Percentiles rank a stretch among this genome's conserved stretches.
These are phyloP conservation scores for Peribolospora kevripleyi DNA, from an alignment of 768 basidiomycete genomes.

Conservation along the genomic window DNA sequence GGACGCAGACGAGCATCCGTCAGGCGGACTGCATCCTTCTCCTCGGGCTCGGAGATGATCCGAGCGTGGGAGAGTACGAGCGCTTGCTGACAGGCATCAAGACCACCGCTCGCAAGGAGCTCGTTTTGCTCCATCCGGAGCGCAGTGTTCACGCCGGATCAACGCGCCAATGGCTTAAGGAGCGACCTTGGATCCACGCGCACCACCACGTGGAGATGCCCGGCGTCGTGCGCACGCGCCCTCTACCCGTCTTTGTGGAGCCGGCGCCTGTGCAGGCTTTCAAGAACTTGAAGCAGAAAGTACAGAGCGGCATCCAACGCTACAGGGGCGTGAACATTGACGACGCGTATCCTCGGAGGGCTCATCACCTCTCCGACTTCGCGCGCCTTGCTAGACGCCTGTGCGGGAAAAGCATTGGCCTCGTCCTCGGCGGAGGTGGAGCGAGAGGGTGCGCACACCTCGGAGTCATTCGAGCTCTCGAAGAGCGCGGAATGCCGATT, in stretches of 20 bases:
- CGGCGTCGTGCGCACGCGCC: conserved; percentile 34
- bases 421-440: conserved; percentile 93
- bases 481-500: conserved; percentile 76
- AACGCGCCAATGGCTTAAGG: conserved; percentile 89
- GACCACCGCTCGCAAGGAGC: conserved; percentile 92
- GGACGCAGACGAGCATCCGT: conserved; percentile 94
- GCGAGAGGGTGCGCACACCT: conserved; percentile 65
- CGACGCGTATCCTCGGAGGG: conserved; percentile 38
- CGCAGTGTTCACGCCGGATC: conserved; percentile 69
- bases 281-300: conserved; percentile 76
- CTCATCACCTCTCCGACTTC: conserved; percentile 73
- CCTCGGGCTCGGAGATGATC: conserved; percentile 73
- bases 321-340: conserved; percentile 18
- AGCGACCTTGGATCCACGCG: conserved; percentile 83
- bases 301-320: conserved; percentile 51
- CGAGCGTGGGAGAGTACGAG: conserved; percentile 73
- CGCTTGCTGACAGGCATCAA: conserved; percentile 79
- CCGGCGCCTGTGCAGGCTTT: conserved; percentile 33
- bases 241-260: conserved; percentile 26
- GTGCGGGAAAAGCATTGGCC: conserved; percentile 75
- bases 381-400: conserved; percentile 68
- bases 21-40: conserved; percentile 91
- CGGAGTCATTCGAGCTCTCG: conserved; percentile 73
- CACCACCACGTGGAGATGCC: conserved; percentile 70
- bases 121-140: conserved; percentile 78